Evolutionary conservation across 2,329 filamentous ascomycete species (phyloP).

Genomic region (Ceratocystiopsis brevicomis): DNA sequence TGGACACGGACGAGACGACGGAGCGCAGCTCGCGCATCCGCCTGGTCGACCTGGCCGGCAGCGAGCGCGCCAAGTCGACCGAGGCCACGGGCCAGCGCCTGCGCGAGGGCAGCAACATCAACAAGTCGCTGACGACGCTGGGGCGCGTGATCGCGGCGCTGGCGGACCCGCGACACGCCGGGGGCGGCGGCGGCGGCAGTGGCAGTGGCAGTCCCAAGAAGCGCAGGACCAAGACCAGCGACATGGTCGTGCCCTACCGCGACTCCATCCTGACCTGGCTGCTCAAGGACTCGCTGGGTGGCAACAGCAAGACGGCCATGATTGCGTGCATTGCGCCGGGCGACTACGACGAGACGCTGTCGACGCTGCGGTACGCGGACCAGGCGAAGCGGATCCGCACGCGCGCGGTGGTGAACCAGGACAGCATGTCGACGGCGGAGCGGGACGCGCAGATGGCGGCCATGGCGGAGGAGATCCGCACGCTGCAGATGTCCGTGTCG

Average conservation of each 20-base stretch:
- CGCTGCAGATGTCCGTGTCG: slow-evolving; percentile 57
- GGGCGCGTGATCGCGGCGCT: slow-evolving; percentile 90
- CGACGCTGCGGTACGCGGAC: slow-evolving; percentile 88
- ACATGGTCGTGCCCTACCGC: slow-evolving; percentile 73
- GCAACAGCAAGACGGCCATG: slow-evolving; percentile 98
- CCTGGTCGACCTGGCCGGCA: slow-evolving; percentile 85
- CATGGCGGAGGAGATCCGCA: slow-evolving; percentile 88
- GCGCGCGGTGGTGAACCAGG: slow-evolving; percentile 85
- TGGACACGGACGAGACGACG: slow-evolving; percentile 93
- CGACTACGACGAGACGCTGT: slow-evolving; percentile 93
- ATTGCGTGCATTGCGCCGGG: slow-evolving; percentile 91
- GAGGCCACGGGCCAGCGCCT: slow-evolving; percentile 84
- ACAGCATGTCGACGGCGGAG: slow-evolving; percentile 78
- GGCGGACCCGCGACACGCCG: slow-evolving; percentile 58
- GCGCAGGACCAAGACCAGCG: slow-evolving; percentile 20
- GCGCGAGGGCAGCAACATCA: slow-evolving; percentile 93
- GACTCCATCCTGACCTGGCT: slow-evolving; percentile 75
- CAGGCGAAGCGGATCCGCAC: slow-evolving; percentile 96
- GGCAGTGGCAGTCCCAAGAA: slow-evolving; percentile 4
- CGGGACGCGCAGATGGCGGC: slow-evolving; percentile 83
- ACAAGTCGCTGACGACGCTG: slow-evolving; percentile 91
- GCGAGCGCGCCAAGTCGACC: slow-evolving; percentile 84
- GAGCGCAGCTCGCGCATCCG: slow-evolving; percentile 87
- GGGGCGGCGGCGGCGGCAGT: slow-evolving; percentile 14
- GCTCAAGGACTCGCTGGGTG: slow-evolving; percentile 84